Evolutionary conservation across 2,329 filamentous ascomycete genomes (phyloP).

Genomic region (Aspergillus ochraceus): DNA sequence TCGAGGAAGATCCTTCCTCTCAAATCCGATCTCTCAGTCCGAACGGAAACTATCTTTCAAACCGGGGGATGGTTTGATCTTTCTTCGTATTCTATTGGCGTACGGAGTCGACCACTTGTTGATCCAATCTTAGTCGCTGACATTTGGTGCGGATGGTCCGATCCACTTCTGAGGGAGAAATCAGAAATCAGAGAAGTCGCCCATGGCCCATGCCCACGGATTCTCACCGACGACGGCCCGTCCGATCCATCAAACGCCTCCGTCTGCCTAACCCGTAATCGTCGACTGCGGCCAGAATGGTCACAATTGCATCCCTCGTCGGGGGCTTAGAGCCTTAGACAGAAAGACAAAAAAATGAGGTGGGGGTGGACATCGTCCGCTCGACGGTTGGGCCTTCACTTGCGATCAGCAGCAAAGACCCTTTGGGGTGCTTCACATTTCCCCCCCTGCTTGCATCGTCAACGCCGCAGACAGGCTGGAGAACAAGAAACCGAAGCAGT

Average conservation of each 20-base stretch:
- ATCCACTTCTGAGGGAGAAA: background rate
- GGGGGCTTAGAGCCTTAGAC: background rate
- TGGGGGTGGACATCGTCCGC: background rate
- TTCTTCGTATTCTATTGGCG: background rate
- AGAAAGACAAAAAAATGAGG: background rate
- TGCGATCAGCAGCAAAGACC: background rate
- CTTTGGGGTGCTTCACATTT: background rate
- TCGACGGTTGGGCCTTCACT: background rate
- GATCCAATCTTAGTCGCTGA: background rate
- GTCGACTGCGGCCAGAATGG: background rate
- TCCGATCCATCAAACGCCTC: background rate
- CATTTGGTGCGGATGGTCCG: background rate
- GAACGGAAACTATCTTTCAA: slow-evolving; percentile 1
- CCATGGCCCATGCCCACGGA: background rate
- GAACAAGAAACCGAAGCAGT: background rate
- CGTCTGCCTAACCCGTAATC: background rate
- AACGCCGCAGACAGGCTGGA: background rate
- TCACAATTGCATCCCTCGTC: background rate
- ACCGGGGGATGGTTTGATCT: background rate
- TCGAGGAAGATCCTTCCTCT: background rate
- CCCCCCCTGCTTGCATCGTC: background rate
- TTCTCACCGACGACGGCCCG: background rate
- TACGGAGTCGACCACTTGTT: background rate
- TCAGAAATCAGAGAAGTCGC: background rate
- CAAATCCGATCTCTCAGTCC: slow-evolving; percentile 1